A percentile compares a stretch with the other conserved stretches of the same genome.
Conservation (phyloP, 2,329 filamentous ascomycete species). For the Aspergillus amoenus region DNA sequence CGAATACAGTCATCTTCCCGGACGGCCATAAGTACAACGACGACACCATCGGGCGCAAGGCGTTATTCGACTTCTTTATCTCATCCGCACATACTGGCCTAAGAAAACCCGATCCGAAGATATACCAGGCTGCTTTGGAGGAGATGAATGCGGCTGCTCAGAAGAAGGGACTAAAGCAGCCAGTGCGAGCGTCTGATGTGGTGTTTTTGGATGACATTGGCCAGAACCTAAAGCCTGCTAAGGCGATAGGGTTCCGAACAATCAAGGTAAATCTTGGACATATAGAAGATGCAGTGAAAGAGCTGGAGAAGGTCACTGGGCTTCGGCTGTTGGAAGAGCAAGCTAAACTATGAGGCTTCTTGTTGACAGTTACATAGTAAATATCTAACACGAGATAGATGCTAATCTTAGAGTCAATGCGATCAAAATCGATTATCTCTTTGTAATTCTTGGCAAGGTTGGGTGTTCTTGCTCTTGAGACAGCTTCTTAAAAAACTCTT, state of each 20-base stretch:
- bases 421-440: background rate
- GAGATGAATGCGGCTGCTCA: slow-evolving; percentile 64
- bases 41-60: slow-evolving; percentile 59
- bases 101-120: slow-evolving; percentile 79
- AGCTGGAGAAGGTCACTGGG: slow-evolving; percentile 74
- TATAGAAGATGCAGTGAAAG: slow-evolving; percentile 75
- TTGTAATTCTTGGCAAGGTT: background rate
- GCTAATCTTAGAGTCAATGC: background rate
- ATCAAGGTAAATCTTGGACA: slow-evolving; percentile 80
- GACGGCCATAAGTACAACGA: slow-evolving; percentile 66
- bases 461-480: background rate
- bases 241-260: slow-evolving; percentile 71
- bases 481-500: background rate
- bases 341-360: slow-evolving; percentile 28
- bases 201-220: slow-evolving; percentile 94
- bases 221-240: slow-evolving; percentile 81
- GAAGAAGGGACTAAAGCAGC: slow-evolving; percentile 53
- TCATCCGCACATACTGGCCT: slow-evolving; percentile 83
- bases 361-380: background rate
- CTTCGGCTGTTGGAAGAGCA: slow-evolving; percentile 48
- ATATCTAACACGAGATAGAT: background rate
- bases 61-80: slow-evolving; percentile 82
- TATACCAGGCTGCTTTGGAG: slow-evolving; percentile 73
- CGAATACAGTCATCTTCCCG: slow-evolving; percentile 88
- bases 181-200: slow-evolving; percentile 65